These are phyloP conservation scores for Penicillium silybi DNA, from an alignment of 495 filamentous ascomycete species.

Conservation along the genomic window DNA sequence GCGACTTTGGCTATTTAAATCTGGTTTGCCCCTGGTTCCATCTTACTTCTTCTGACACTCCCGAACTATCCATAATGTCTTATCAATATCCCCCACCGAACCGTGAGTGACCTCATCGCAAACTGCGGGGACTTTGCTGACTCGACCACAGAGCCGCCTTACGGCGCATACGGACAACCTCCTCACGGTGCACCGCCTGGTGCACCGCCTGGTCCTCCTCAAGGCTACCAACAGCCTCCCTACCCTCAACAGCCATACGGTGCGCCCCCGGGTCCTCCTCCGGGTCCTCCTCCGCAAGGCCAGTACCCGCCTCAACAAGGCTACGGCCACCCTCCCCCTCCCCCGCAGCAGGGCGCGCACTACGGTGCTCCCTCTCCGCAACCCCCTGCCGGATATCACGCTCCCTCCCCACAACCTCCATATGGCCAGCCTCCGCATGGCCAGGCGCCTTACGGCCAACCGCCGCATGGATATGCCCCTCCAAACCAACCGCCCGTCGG, in stretches of 20 bases:
- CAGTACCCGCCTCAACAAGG: slow-evolving; percentile 25
- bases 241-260: slow-evolving; percentile 24
- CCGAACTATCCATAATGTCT: slow-evolving; percentile 19
- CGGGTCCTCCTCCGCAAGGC: slow-evolving; percentile 33
- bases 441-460: slow-evolving; percentile 23
- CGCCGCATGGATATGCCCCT: slow-evolving; percentile 11
- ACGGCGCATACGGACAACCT: slow-evolving; percentile 32
- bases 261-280: slow-evolving; percentile 19
- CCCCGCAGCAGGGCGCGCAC: slow-evolving; percentile 13
- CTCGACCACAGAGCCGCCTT: slow-evolving; percentile 21
- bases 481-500: background rate
- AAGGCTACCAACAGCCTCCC: slow-evolving; percentile 29
- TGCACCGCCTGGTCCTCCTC: slow-evolving; percentile 20
- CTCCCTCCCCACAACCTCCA: slow-evolving; percentile 20
- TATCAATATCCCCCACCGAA: slow-evolving; percentile 28
- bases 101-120: slow-evolving; percentile 17
- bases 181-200: slow-evolving; percentile 28
- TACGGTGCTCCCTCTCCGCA: slow-evolving; percentile 19
- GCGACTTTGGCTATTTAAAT: slow-evolving; percentile 1
- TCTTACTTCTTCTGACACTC: background rate
- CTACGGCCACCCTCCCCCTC: slow-evolving; percentile 22
- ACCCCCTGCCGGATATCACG: slow-evolving; percentile 15
- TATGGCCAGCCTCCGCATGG: slow-evolving; percentile 21
- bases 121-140: slow-evolving; percentile 3
- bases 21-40: background rate